Base-by-base conservation (phyloP, 2,329 filamentous ascomycete species). In the Hypoxylon sp. region DNA sequence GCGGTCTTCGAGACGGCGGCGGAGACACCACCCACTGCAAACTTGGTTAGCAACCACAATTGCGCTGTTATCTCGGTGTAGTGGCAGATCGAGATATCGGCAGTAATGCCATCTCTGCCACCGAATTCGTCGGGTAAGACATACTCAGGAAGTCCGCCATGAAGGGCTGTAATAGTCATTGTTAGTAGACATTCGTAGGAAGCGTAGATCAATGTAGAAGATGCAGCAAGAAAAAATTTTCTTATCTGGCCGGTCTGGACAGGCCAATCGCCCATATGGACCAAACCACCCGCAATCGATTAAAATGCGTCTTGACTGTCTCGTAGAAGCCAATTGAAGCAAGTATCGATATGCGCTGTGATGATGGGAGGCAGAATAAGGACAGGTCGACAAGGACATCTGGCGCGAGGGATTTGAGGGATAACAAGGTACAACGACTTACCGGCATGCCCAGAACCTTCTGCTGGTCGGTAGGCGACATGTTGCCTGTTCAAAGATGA, bases 1-100 rank as follows among this genome's bases (percentile, higher is more conserved):
- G 95, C 95, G 73, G 95, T 99, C 92, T 99, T 99, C 80, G 95
- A 99, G 89, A 99, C 93, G 82, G 95, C 95, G 82, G 95, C 95
- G 78, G 95, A 97, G 73, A 99, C 90, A 97, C 95, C 95, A 90
- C 95, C 95, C 95, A 99, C 92, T 96, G 73, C 76, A 73, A 68
- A 75, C 27, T 3, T 21, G 21, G 45, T 62, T 54, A 63, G 63
- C 18, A 60, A 47, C 17, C 37, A 50, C 59, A 54, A 54, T 60
- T n/a, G 20, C 51, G 56, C 53, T 48, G 35, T 27, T 20, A 18
- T 26, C 37, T 51, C 6, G 26, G 13, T 27, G 31, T 43, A 33
- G 43, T 35, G 38, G 33, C 18, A 48, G 37, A 51, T 51, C 33
- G 24, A 45, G 38, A 47, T 41, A 43, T 55, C 13, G 59, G 40